Conservation (phyloP, 129 eudicot genomes). For the Cynara cardunculus region DNA sequence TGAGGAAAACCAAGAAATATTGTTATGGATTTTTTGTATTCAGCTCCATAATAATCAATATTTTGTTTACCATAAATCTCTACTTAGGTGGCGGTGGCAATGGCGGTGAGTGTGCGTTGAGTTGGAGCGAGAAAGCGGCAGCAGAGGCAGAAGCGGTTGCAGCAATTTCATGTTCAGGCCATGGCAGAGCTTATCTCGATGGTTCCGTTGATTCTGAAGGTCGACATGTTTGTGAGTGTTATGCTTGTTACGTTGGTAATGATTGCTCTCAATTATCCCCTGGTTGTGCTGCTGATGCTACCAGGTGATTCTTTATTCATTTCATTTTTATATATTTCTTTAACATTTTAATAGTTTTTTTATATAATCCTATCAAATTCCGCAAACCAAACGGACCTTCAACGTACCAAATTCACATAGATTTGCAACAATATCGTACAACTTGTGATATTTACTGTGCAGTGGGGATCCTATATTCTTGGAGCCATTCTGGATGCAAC, state of each 20-base stretch:
- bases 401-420: background rate
- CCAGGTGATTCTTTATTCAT: conserved; percentile 26
- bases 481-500: conserved; percentile 86
- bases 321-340: no score
- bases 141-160: conserved; percentile 75
- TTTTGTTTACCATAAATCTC: conserved; percentile 12
- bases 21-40: conserved; percentile 17
- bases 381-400: background rate
- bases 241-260: conserved; percentile 51
- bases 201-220: conserved; percentile 37
- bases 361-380: background rate
- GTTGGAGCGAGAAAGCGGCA: conserved; percentile 58
- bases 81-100: background rate
- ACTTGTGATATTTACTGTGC: conserved; percentile 5
- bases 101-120: conserved; percentile 14
- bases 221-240: conserved; percentile 62
- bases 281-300: conserved; percentile 47
- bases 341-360: no score
- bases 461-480: conserved; percentile 75
- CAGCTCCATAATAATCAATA: conserved; percentile 19
- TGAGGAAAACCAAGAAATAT: background rate
- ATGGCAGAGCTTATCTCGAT: conserved; percentile 72
- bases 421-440: background rate
- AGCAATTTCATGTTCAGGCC: conserved; percentile 57
- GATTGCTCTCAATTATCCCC: conserved; percentile 46